Percentiles rank a stretch among this genome's conserved stretches.
Conservation (phyloP, 2,329 filamentous ascomycete genomes). For the Seiridium cupressi region DNA sequence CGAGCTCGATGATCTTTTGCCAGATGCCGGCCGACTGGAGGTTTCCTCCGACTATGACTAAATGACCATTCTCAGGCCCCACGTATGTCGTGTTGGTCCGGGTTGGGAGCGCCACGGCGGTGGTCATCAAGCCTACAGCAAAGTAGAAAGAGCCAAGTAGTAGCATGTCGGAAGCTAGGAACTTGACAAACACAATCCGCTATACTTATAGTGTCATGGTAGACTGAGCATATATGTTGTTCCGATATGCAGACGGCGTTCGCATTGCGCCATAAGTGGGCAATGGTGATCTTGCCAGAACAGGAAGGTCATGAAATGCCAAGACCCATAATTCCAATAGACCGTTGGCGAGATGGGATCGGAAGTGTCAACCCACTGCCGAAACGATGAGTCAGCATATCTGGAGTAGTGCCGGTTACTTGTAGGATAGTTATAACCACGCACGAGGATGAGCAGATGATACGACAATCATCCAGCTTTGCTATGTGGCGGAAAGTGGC, state of each 20-base stretch:
- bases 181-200: neutral
- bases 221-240: no score
- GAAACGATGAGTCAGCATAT: no score
- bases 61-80: constrained; percentile 25
- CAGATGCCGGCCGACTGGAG: constrained; percentile 27
- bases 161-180: neutral
- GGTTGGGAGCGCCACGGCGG: neutral
- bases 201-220: neutral
- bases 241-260: neutral
- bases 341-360: neutral
- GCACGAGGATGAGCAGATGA: no score
- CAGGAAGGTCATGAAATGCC: neutral
- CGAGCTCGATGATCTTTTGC: constrained; percentile 26
- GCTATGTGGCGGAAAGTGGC: no score
- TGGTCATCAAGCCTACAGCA: neutral
- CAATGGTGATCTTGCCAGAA: neutral
- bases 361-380: no score
- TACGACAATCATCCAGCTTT: no score
- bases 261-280: neutral
- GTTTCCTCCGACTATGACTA: constrained; percentile 29
- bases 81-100: constrained; percentile 12
- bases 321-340: neutral
- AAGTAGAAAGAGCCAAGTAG: neutral
- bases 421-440: no score
- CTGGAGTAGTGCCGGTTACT: no score